Conservation (phyloP, 345 rosid genomes). For the Excoecaria cochinchinensis region DNA sequence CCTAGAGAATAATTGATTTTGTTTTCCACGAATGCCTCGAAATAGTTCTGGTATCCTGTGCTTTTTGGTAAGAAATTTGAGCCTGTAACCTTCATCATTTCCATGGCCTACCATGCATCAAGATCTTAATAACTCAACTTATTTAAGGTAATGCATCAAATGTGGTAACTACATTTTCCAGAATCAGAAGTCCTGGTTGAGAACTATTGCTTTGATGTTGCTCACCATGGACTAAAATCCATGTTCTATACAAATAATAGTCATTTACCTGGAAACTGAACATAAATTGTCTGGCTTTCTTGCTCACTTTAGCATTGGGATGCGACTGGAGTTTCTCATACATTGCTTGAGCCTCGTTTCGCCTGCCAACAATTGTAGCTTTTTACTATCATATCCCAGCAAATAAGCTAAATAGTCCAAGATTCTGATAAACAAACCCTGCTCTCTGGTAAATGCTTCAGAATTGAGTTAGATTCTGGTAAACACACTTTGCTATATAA, state of each 20-base stretch:
- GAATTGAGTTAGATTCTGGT: too few species aligned
- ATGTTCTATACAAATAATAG: background rate
- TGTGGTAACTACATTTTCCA: background rate
- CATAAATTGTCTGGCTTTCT: conserved; percentile 68
- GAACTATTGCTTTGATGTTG: too few species aligned
- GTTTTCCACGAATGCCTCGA: conserved; percentile 67
- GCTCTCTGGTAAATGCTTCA: background rate
- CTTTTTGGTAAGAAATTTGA: conserved; percentile 36
- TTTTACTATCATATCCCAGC: background rate
- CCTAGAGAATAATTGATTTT: conserved; percentile 32
- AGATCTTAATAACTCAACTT: background rate
- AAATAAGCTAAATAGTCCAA: background rate
- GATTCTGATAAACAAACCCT: background rate
- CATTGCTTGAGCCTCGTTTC: conserved; percentile 64
- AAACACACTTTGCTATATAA: background rate
- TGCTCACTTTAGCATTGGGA: conserved; percentile 66
- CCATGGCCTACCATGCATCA: conserved; percentile 61
- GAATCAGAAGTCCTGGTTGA: background rate
- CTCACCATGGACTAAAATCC: too few species aligned
- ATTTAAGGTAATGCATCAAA: background rate
- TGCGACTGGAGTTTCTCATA: conserved; percentile 89
- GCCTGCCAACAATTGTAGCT: conserved; percentile 41
- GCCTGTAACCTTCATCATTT: conserved; percentile 65
- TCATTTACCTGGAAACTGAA: conserved; percentile 80
- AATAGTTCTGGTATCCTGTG: conserved; percentile 63